Conservation (phyloP, 2,329 filamentous ascomycete species). For the Raffaelea albimanens region DNA sequence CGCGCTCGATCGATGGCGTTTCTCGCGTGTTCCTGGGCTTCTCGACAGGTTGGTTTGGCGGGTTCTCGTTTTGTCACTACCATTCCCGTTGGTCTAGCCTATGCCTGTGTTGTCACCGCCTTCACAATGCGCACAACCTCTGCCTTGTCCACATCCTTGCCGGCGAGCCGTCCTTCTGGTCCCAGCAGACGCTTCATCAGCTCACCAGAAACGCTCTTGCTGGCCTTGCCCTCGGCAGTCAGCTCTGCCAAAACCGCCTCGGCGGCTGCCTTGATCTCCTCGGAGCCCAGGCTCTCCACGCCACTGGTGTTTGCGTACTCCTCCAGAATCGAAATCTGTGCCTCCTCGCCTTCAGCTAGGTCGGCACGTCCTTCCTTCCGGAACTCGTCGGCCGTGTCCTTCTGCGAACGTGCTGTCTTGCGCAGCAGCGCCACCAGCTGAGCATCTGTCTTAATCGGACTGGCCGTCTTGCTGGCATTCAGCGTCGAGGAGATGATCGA, state of each 20-base stretch:
- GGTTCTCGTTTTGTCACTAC: no score
- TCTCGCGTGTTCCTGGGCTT: no score
- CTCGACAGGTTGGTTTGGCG: no score
- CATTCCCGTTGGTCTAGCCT: not conserved
- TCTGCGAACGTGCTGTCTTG: conserved; percentile 48
- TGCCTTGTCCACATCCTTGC: conserved; percentile 54
- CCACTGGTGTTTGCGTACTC: conserved; percentile 53
- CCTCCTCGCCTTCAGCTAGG: conserved; percentile 59
- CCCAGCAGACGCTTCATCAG: conserved; percentile 53
- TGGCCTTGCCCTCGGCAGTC: conserved; percentile 33
- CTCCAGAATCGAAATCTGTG: conserved; percentile 54
- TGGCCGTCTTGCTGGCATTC: conserved; percentile 64
- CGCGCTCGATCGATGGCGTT: no score
- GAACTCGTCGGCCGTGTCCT: conserved; percentile 56
- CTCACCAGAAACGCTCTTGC: conserved; percentile 44
- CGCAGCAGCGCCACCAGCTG: conserved; percentile 60
- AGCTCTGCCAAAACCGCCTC: conserved; percentile 40
- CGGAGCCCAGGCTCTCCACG: conserved; percentile 47
- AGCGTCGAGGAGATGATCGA: conserved; percentile 58
- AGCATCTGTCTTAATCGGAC: conserved; percentile 60
- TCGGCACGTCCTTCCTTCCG: conserved; percentile 54
- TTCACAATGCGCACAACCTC: conserved; percentile 54
- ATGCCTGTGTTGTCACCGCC: conserved; percentile 24
- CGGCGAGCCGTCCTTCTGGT: conserved; percentile 44
- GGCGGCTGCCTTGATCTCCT: conserved; percentile 48